phyloP scores from a whole-genome alignment of 2,329 filamentous ascomycete species.

The Cladophialophora bantiana region DNA sequence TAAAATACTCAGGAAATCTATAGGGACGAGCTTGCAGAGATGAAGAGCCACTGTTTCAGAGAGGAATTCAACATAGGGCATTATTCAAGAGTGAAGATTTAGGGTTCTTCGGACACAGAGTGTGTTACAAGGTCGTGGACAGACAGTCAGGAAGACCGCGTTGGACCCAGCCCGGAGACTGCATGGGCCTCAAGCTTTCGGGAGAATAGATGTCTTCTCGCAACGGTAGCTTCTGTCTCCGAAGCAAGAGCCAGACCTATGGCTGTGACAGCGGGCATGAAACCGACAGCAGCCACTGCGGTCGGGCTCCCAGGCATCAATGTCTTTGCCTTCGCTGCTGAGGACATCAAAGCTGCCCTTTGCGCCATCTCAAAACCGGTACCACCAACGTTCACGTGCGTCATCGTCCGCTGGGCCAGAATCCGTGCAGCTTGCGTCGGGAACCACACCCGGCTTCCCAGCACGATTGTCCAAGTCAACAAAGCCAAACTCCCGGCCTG shows the following conservation, averaged over 20 bases:
- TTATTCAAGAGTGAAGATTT: constrained; percentile 13
- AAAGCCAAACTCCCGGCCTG: constrained; percentile 89
- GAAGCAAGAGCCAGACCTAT: constrained; percentile 7
- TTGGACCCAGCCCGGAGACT: background rate
- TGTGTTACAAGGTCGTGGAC: background rate
- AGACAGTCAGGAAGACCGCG: background rate
- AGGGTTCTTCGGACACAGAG: background rate
- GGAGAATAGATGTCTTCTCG: background rate
- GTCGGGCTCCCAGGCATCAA: constrained; percentile 4
- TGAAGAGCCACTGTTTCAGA: background rate
- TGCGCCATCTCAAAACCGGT: background rate
- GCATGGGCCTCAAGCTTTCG: background rate
- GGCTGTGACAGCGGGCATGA: constrained; percentile 17
- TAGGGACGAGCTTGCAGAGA: background rate
- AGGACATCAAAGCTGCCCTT: constrained; percentile 2
- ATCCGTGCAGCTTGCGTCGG: constrained; percentile 52
- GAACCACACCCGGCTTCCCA: constrained; percentile 79
- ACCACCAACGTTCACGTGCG: constrained; percentile 11
- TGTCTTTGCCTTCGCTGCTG: constrained; percentile 9
- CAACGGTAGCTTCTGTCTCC: constrained; percentile 1
- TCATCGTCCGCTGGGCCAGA: constrained; percentile 21
- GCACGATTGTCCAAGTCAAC: constrained; percentile 78
- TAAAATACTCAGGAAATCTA: too few relatives aligned
- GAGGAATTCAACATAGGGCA: background rate
- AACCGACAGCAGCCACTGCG: constrained; percentile 8